Evolutionary conservation across 495 filamentous ascomycete species (phyloP).

Genomic region (Penicillium daleae): DNA sequence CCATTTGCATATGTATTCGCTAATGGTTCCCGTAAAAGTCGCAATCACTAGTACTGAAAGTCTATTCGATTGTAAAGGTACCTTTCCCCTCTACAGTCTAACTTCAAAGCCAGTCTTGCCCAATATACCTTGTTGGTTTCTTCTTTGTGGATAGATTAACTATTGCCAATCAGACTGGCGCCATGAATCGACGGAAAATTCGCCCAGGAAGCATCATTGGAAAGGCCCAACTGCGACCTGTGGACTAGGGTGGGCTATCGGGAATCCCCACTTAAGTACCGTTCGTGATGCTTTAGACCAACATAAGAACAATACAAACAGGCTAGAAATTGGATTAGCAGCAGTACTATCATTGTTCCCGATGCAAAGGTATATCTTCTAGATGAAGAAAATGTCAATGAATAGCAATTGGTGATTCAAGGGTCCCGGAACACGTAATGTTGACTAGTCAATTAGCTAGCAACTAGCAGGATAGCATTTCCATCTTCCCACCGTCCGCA

Average conservation of each 20-base stretch:
- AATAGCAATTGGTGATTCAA: background rate
- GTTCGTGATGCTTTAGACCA: background rate
- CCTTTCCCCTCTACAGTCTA: background rate
- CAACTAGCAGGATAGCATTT: background rate
- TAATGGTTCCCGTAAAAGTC: background rate
- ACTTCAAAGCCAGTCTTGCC: background rate
- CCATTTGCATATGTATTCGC: background rate
- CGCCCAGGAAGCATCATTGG: background rate
- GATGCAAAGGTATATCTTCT: background rate
- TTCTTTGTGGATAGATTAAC: background rate
- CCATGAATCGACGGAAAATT: constrained; percentile 13
- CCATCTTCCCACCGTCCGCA: background rate
- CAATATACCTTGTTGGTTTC: background rate
- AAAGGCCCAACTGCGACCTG: background rate
- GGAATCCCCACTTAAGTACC: background rate
- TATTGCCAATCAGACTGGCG: constrained; percentile 16
- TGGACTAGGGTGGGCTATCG: background rate
- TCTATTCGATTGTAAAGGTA: background rate
- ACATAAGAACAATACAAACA: background rate
- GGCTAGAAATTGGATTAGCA: background rate
- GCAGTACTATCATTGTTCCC: background rate
- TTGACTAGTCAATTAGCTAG: background rate
- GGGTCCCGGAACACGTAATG: background rate
- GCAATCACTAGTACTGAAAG: background rate
- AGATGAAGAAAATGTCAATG: background rate